Evolutionary conservation across 129 eudicot species (phyloP).

Genomic region (Saussurea involucrata): DNA sequence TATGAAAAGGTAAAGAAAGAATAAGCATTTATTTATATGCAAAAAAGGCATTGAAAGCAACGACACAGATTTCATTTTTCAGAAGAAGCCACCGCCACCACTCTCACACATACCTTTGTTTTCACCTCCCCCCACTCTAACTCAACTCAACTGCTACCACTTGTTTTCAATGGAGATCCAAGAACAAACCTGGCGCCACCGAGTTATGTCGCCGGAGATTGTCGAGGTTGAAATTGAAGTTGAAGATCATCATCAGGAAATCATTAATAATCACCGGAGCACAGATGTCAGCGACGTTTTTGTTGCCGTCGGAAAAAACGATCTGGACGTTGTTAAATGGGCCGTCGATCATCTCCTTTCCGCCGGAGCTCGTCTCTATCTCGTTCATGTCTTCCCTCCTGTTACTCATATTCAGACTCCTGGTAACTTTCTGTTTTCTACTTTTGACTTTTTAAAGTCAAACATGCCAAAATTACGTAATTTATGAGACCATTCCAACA

Average conservation of each 20-base stretch:
- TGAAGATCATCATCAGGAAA: slow-evolving; percentile 32
- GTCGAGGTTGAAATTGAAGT: slow-evolving; percentile 62
- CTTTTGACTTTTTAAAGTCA: not conserved
- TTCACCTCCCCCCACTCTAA: slow-evolving; percentile 28
- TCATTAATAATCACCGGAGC: slow-evolving; percentile 15
- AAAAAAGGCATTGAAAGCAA: slow-evolving; percentile 48
- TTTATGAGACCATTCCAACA: too few relatives aligned
- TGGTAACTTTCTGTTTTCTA: slow-evolving; percentile 31
- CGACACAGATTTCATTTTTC: slow-evolving; percentile 35
- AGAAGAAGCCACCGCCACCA: slow-evolving; percentile 36
- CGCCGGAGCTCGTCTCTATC: slow-evolving; percentile 67
- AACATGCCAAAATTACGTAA: not conserved
- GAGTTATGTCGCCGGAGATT: slow-evolving; percentile 64
- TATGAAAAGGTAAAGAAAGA: not conserved
- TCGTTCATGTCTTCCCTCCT: slow-evolving; percentile 74
- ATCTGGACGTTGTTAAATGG: slow-evolving; percentile 74
- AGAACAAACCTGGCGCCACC: slow-evolving; percentile 32
- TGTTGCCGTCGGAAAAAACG: slow-evolving; percentile 85
- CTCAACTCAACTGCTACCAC: too few relatives aligned
- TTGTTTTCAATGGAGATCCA: slow-evolving; percentile 21
- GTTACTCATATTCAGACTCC: slow-evolving; percentile 71
- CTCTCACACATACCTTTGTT: slow-evolving; percentile 40
- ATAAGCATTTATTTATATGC: not conserved
- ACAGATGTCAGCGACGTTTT: slow-evolving; percentile 43
- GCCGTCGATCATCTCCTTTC: slow-evolving; percentile 63